Base-by-base conservation (phyloP, 2,329 filamentous ascomycete genomes). In the Phyllosticta ampelicida region DNA sequence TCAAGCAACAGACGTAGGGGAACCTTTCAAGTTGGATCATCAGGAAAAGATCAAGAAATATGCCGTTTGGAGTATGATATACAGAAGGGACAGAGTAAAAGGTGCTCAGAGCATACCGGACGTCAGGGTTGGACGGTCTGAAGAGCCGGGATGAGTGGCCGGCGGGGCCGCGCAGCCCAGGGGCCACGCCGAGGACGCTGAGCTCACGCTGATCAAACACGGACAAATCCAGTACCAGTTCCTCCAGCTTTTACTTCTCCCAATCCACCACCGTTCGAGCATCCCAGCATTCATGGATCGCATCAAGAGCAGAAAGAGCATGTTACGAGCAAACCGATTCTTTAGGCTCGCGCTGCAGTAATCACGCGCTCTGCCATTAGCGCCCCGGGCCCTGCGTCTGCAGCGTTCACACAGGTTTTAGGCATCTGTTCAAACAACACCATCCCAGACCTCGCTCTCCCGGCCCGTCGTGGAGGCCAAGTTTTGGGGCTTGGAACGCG, bases 401-500 rank as follows among this genome's bases (percentile, higher is more conserved):
- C n/a, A 16, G 36, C 36, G 13, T 44, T n/a, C n/a, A n/a, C 36
- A n/a, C 16, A n/a, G n/a, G 13, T 44, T 16, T 44, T 16, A 44
- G 36, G 13, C 36, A 44, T 44, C 36, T n/a, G 11, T 44, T 44
- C 36, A 44, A 44, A 44, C 36, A 44, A 44, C 36, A 44, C 36
- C 36, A 44, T 44, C 16, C 48, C 48, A 51, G 48, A 11, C 48
- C 8, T 51, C 48, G 11, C 19, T 23, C 48, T 51, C 48, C 48
- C 19, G 48, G 48, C 48, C 48, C 48, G 18, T 51, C 48, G 16
- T 16, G 8, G 48, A 51, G 19, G 18, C 51, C 16, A 51, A 58
- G 56, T 58, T 64, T 51, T 74, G 72, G 71, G 71, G 73, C 62
- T 75, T 72, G 73, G 67, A 69, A 29, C 65, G 64, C 49, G 62